Evolutionary conservation across 2,329 filamentous ascomycete species (phyloP), one percentile per base, ranked within the genome.

Genomic region (Alternaria gaisen): DNA sequence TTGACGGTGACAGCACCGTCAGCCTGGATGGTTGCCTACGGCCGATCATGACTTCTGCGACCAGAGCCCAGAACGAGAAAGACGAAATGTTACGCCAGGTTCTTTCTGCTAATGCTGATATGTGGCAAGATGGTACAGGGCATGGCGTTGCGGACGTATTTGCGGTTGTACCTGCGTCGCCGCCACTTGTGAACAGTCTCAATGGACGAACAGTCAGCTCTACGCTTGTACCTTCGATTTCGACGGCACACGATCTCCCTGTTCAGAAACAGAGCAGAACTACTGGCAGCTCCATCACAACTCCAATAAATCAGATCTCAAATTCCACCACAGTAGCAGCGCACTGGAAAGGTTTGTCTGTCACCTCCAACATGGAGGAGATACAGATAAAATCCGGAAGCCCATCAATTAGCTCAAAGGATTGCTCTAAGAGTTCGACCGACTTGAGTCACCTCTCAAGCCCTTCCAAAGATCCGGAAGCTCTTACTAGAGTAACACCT

Each of bases 111-210:
- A 34, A 54, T 1, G 70, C 70, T 3, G 42, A 56, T n/a, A 41
- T 73, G n/a, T 72, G 70, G 68, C 63, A 61, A 40, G 67, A 66
- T 56, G 62, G 60, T 3, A 64, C 57, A 16, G 69, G 64, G 3
- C 16, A 56, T 41, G 56, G 60, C 3, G 64, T 71, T 28, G 66
- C 61, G 6, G 67, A 71, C 26, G 69, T 66, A 3, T 70, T 55
- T 41, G 54, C 48, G 3, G 50, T 28, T 18, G 40, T 4, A n/a
- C 20, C 47, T 11, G 12, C 20, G 16, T 44, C 52, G 0, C 40
- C 58, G 11, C 50, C 58, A 22, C 5, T 47, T 1, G 24, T 14
- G 6, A 44, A 41, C 22, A 26, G 1, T 18, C n/a, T 9, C 22
- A 2, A n/a, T 26, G 30, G 3, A n/a, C 24, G 2, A 14, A 18